These are phyloP conservation scores for Pleurotus cornucopiae DNA, from an alignment of 768 basidiomycete genomes.

Conservation along the genomic window DNA sequence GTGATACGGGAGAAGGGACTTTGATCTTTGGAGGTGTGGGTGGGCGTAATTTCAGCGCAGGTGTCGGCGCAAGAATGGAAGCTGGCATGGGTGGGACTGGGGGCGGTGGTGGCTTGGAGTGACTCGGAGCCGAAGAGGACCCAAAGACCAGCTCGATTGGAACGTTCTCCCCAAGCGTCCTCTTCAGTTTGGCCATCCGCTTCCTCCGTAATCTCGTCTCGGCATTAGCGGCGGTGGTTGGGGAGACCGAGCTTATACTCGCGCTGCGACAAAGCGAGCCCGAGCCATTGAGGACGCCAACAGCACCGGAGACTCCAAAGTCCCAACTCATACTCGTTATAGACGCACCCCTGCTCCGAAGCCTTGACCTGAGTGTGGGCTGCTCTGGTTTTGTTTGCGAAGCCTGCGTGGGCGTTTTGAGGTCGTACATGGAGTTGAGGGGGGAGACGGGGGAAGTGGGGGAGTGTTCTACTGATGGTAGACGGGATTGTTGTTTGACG, in stretches of 20 bases:
- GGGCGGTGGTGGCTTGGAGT: slow-evolving; percentile 7
- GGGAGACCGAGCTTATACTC: background rate
- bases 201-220: slow-evolving; percentile 23
- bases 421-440: background rate
- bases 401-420: slow-evolving; percentile 1
- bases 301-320: background rate
- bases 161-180: slow-evolving; percentile 56
- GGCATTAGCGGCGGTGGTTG: background rate
- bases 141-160: slow-evolving; percentile 50
- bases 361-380: background rate
- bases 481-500: background rate
- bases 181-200: slow-evolving; percentile 54
- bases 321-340: slow-evolving; percentile 4
- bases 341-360: background rate
- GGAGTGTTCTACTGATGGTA: background rate
- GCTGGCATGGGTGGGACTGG: background rate
- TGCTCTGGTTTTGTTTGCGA: background rate
- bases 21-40: slow-evolving; percentile 5
- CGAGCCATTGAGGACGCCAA: slow-evolving; percentile 2
- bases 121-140: slow-evolving; percentile 6
- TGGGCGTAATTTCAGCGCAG: background rate
- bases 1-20: background rate
- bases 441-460: slow-evolving; percentile 4
- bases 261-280: background rate
- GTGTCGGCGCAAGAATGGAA: background rate